Conservation (phyloP, 257 asterid genomes). For the Solanum pimpinellifolium region DNA sequence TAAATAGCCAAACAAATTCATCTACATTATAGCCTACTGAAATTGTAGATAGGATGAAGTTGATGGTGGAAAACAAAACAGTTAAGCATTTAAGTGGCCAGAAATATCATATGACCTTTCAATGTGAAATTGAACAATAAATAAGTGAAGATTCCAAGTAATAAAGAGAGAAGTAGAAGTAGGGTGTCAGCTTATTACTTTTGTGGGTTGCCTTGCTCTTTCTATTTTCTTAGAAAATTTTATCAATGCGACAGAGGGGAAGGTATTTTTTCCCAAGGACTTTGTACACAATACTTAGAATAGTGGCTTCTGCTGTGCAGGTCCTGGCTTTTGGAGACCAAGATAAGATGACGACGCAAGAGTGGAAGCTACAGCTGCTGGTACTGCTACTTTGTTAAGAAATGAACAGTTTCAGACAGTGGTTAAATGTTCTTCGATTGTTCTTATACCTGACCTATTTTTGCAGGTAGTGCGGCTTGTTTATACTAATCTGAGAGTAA, state of each 20-base stretch:
- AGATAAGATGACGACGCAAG: constrained; percentile 22
- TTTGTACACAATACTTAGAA: neutral
- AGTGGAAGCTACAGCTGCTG: constrained; percentile 4
- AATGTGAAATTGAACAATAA: neutral
- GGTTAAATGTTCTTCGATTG: neutral
- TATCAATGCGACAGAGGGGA: neutral
- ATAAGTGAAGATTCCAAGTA: neutral
- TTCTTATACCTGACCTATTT: neutral
- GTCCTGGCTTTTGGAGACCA: constrained; percentile 72
- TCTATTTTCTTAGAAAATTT: neutral
- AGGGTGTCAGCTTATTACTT: neutral
- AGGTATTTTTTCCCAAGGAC: neutral
- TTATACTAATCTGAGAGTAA: neutral
- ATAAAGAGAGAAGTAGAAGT: neutral
- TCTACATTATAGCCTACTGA: neutral
- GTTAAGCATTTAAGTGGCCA: neutral
- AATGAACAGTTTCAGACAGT: neutral
- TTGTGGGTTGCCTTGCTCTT: neutral
- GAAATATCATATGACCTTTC: neutral
- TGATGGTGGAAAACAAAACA: neutral
- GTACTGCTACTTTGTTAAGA: neutral
- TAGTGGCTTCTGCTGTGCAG: constrained; percentile 20
- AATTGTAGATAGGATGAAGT: neutral
- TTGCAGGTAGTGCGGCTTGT: constrained; percentile 3
- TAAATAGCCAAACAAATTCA: neutral